Evolutionary conservation across 1,139 yeast genomes (phyloP).

Genomic region (Debaryomycetaceae sp.): DNA sequence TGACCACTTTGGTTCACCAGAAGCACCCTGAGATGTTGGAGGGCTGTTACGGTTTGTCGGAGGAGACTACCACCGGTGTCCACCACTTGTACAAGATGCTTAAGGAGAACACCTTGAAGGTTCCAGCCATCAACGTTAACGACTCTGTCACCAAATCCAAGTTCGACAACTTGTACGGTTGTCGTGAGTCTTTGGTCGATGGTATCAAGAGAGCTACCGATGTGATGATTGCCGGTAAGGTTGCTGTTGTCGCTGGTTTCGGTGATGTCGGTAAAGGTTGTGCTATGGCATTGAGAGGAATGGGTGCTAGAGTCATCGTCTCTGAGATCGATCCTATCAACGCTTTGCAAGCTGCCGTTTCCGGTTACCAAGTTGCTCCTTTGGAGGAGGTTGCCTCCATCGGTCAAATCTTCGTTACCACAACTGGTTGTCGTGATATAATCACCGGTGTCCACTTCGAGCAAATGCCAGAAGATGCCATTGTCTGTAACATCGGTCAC

Average conservation of each 20-base stretch:
- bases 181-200: slow-evolving; percentile 98
- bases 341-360: slow-evolving; percentile 99
- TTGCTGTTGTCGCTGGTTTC: slow-evolving; percentile 98
- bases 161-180: slow-evolving; percentile 99
- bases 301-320: slow-evolving; percentile 99
- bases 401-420: slow-evolving; percentile 98
- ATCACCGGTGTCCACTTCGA: slow-evolving; percentile 86
- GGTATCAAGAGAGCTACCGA: slow-evolving; percentile 99
- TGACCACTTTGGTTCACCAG: slow-evolving; percentile 95
- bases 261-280: slow-evolving; percentile 99
- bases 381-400: slow-evolving; percentile 90
- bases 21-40: slow-evolving; percentile 97
- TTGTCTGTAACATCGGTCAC: slow-evolving; percentile 99
- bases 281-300: slow-evolving; percentile 97
- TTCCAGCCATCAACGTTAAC: slow-evolving; percentile 99
- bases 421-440: slow-evolving; percentile 99
- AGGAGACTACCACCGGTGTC: slow-evolving; percentile 99
- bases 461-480: slow-evolving; percentile 98
- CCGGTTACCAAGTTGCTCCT: slow-evolving; percentile 97
- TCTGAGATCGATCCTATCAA: slow-evolving; percentile 99
- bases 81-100: slow-evolving; percentile 98
- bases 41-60: slow-evolving; percentile 94
- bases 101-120: slow-evolving; percentile 87
- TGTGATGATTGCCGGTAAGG: slow-evolving; percentile 99
- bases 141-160: slow-evolving; percentile 99